Conservation (phyloP, 371 early-diverging fungal species). For the Dichotomocladium elegans region DNA sequence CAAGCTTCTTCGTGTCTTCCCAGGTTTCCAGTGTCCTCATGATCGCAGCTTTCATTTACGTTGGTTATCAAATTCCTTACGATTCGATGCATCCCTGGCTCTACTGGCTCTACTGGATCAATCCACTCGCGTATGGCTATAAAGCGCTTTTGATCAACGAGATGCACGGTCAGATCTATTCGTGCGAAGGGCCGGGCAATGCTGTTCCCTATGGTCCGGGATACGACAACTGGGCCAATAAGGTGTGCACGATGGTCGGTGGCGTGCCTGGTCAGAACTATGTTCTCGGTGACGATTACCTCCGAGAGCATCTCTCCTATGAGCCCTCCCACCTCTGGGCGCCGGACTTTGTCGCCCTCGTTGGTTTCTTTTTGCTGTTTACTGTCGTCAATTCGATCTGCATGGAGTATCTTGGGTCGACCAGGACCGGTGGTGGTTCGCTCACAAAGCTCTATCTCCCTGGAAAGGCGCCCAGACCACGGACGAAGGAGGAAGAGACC, state of each 20-base stretch:
- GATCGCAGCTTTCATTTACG: slow-evolving; percentile 43
- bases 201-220: slow-evolving; percentile 56
- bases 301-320: slow-evolving; percentile 49
- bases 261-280: slow-evolving; percentile 43
- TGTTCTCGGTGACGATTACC: slow-evolving; percentile 59
- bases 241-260: slow-evolving; percentile 60
- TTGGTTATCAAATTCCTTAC: slow-evolving; percentile 44
- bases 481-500: slow-evolving; percentile 16
- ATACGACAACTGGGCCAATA: slow-evolving; percentile 50
- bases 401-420: slow-evolving; percentile 46
- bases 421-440: slow-evolving; percentile 28
- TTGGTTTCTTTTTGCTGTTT: slow-evolving; percentile 47
- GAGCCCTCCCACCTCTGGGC: slow-evolving; percentile 26
- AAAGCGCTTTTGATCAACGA: slow-evolving; percentile 73
- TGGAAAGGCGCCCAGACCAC: slow-evolving; percentile 20
- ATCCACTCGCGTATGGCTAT: slow-evolving; percentile 68
- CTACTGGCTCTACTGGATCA: slow-evolving; percentile 67
- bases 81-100: slow-evolving; percentile 48
- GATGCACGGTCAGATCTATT: slow-evolving; percentile 54
- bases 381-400: slow-evolving; percentile 32
- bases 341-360: slow-evolving; percentile 30
- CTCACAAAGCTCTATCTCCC: slow-evolving; percentile 49
- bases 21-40: slow-evolving; percentile 45
- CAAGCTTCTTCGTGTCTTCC: slow-evolving; percentile 43
- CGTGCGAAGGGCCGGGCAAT: slow-evolving; percentile 40